These are phyloP conservation scores for Endotrypanum monterogeii DNA, from an alignment of 208 protist genomes.

Conservation along the genomic window DNA sequence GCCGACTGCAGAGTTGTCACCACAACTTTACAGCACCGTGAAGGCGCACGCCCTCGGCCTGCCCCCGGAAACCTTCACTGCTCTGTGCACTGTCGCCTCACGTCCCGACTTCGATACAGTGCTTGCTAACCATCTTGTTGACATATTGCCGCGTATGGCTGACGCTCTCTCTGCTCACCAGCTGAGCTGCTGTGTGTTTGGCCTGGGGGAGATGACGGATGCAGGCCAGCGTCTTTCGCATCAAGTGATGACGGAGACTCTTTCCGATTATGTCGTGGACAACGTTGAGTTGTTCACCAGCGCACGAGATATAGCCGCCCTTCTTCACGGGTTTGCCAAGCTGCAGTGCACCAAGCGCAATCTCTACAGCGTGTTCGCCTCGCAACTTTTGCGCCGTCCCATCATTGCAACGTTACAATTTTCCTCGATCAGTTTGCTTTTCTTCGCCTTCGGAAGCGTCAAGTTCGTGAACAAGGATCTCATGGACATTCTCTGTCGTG, in stretches of 20 bases:
- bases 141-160: conserved; percentile 42
- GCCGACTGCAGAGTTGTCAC: neutral
- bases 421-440: conserved; percentile 39
- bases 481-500: conserved; percentile 48
- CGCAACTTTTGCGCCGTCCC: conserved; percentile 43
- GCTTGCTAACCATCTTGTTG: conserved; percentile 36
- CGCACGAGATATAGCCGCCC: conserved; percentile 51
- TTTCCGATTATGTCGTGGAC: conserved; percentile 78
- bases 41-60: conserved; percentile 5
- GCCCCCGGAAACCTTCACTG: conserved; percentile 12
- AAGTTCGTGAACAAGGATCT: conserved; percentile 79
- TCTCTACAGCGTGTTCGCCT: conserved; percentile 72
- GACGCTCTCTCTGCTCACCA: conserved; percentile 49
- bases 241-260: conserved; percentile 64
- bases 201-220: conserved; percentile 53
- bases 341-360: conserved; percentile 78
- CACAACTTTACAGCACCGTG: conserved; percentile 1
- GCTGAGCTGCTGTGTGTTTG: conserved; percentile 55
- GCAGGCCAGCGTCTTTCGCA: conserved; percentile 71
- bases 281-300: conserved; percentile 68
- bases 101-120: conserved; percentile 14
- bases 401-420: conserved; percentile 56
- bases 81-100: conserved; percentile 15
- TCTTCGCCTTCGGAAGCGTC: conserved; percentile 70
- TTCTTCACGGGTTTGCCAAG: conserved; percentile 78